Evolutionary conservation across 768 basidiomycete species (phyloP).

Genomic region (Lentinula raphanica): DNA sequence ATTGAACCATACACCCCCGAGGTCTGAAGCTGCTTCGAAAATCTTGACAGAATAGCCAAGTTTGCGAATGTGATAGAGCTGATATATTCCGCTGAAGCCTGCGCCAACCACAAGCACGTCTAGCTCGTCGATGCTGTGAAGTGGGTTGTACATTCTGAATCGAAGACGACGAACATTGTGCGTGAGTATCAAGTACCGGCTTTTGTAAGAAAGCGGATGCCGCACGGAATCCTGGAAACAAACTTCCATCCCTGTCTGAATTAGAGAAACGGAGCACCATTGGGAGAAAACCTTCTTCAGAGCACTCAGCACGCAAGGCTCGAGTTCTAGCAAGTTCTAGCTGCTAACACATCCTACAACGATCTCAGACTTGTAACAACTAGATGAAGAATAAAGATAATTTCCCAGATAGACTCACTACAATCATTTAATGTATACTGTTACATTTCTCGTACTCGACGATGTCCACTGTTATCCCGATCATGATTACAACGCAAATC

Average conservation of each 20-base stretch:
- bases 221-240: background rate
- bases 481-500: background rate
- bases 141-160: background rate
- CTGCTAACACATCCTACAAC: too few relatives aligned
- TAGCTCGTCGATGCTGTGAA: background rate
- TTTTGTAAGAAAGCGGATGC: background rate
- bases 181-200: background rate
- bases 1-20: slow-evolving; percentile 14
- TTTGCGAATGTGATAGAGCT: slow-evolving; percentile 2
- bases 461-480: background rate
- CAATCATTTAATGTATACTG: background rate
- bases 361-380: too few relatives aligned
- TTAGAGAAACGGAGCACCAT: background rate
- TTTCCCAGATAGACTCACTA: too few relatives aligned
- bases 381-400: background rate
- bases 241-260: too few relatives aligned
- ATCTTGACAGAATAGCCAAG: slow-evolving; percentile 8
- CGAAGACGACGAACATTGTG: background rate
- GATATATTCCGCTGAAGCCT: slow-evolving; percentile 4
- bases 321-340: background rate
- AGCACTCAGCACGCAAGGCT: background rate
- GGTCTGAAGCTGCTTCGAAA: slow-evolving; percentile 10
- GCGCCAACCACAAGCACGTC: slow-evolving; percentile 4
- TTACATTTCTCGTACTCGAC: background rate
- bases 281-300: background rate